These are phyloP conservation scores for Colletotrichum sp. DNA, from an alignment of 2,329 filamentous ascomycete genomes.

Conservation along the genomic window DNA sequence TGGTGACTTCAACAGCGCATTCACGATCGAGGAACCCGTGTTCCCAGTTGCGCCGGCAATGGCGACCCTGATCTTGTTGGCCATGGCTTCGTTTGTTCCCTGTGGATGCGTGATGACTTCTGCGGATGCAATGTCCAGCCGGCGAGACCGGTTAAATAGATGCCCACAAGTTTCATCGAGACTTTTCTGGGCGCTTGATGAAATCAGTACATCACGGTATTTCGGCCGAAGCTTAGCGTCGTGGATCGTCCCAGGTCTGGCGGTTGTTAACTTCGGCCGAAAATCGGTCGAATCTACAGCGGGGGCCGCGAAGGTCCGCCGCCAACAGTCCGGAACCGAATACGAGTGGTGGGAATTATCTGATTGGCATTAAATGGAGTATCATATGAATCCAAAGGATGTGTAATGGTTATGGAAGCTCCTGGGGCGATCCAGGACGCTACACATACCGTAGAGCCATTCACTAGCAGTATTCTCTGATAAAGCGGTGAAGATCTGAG, in stretches of 20 bases:
- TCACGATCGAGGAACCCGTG: neutral
- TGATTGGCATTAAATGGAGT: neutral
- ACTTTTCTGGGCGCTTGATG: neutral
- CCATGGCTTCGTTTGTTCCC: neutral
- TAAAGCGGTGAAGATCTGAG: neutral
- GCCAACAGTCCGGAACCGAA: neutral
- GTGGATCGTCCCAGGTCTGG: fast-evolving
- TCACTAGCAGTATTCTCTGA: neutral
- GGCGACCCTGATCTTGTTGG: neutral
- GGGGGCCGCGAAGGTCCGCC: neutral
- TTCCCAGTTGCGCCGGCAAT: neutral
- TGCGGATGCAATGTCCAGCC: fast-evolving
- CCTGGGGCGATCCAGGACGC: fast-evolving
- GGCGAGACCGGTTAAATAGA: neutral
- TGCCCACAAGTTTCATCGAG: neutral
- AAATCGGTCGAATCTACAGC: neutral
- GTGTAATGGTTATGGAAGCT: neutral
- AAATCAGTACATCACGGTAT: neutral
- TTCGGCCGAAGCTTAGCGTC: neutral
- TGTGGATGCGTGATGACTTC: neutral
- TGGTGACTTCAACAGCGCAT: neutral
- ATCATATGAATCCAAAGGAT: neutral
- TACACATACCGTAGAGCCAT: neutral
- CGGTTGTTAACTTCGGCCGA: fast-evolving
- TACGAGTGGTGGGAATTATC: neutral